phyloP scores from a whole-genome alignment of 305 asterid species.

The Plantago coronopus region DNA sequence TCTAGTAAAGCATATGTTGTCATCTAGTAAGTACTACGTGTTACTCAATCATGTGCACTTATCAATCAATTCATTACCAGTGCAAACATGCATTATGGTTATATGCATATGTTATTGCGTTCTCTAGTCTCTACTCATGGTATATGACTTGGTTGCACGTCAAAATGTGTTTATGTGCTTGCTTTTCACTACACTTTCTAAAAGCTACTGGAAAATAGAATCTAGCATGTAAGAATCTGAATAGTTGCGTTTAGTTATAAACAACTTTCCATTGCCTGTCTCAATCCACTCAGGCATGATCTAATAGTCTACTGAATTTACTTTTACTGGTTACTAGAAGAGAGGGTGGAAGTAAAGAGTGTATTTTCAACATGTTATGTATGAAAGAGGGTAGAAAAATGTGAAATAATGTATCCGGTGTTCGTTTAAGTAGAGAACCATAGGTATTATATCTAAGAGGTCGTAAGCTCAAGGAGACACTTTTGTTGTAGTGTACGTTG shows the following conservation, averaged over 20 bases:
- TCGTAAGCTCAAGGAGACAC: neutral
- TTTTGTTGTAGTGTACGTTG: neutral
- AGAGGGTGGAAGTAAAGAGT: neutral
- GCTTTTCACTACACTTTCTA: neutral
- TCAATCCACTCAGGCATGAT: neutral
- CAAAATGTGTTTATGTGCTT: neutral
- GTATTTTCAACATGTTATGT: neutral
- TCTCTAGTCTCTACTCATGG: too few relatives aligned
- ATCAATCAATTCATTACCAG: neutral
- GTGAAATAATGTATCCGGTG: too few relatives aligned
- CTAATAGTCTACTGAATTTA: neutral
- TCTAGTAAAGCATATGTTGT: neutral
- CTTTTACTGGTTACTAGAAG: neutral
- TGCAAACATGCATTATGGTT: neutral
- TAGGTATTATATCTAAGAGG: too few relatives aligned
- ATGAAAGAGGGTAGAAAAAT: neutral
- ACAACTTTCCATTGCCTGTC: neutral
- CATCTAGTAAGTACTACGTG: neutral
- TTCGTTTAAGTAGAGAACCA: too few relatives aligned
- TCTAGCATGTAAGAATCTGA: neutral
- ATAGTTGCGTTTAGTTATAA: too few relatives aligned
- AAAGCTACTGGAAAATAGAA: neutral
- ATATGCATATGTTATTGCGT: too few relatives aligned
- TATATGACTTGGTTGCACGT: neutral
- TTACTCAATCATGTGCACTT: neutral